These are phyloP conservation scores for Calycina marina DNA, from an alignment of 2,329 filamentous ascomycete genomes.

Conservation along the genomic window DNA sequence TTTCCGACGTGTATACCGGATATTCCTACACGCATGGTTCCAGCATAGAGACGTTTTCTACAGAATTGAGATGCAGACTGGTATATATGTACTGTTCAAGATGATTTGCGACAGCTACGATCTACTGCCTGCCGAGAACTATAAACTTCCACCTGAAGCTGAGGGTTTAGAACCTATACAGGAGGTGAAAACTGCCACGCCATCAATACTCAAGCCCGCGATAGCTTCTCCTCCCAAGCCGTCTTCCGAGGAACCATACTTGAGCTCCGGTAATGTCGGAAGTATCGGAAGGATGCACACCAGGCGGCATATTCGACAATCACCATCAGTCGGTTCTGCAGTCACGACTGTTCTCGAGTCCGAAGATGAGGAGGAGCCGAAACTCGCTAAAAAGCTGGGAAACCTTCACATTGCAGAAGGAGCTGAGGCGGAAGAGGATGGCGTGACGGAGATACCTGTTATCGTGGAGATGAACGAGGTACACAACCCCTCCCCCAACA, in stretches of 20 bases:
- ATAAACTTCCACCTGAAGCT: conserved; percentile 86
- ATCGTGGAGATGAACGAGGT: conserved; percentile 20
- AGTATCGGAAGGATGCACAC: conserved; percentile 53
- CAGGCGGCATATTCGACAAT: conserved; percentile 66
- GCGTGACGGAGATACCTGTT: conserved; percentile 17
- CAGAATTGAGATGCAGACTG: conserved; percentile 81
- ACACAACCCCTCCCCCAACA: too few relatives aligned
- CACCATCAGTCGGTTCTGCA: conserved; percentile 62
- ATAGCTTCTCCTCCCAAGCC: conserved; percentile 17
- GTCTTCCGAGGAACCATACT: conserved; percentile 33
- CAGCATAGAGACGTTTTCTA: conserved; percentile 92
- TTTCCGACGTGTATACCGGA: conserved; percentile 83
- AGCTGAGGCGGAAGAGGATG: conserved; percentile 25
- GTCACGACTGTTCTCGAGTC: conserved; percentile 74
- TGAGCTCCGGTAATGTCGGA: conserved; percentile 38
- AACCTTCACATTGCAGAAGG: conserved; percentile 33
- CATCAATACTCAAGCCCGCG: conserved; percentile 24
- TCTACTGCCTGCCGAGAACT: conserved; percentile 82
- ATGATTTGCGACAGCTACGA: conserved; percentile 88
- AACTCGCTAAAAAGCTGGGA: conserved; percentile 31
- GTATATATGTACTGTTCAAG: conserved; percentile 93
- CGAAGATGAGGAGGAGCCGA: conserved; percentile 55
- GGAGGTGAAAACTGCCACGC: conserved; percentile 26
- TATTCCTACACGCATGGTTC: conserved; percentile 98
- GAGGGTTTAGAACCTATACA: conserved; percentile 57